Conservation (phyloP, 2,329 filamentous ascomycete genomes). For the Talaromyces sp. region DNA sequence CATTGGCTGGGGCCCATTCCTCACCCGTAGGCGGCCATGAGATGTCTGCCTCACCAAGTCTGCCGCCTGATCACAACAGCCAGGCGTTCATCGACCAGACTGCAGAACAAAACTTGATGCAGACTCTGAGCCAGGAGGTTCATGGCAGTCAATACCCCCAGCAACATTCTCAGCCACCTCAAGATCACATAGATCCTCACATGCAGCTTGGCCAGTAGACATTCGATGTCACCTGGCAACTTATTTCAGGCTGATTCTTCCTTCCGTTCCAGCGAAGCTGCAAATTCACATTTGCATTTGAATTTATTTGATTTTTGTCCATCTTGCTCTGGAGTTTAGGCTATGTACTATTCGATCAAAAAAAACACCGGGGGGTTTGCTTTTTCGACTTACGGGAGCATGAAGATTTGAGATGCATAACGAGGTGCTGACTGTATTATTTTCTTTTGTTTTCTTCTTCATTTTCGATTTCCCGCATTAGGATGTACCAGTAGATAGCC, state of each 20-base stretch:
- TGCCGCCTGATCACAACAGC: constrained; percentile 35
- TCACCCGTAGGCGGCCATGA: constrained; percentile 38
- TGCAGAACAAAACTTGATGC: constrained; percentile 47
- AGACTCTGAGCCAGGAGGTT: constrained; percentile 47
- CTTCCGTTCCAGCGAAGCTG: background rate
- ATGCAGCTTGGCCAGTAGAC: constrained; percentile 38
- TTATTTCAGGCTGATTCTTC: background rate
- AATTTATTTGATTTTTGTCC: background rate
- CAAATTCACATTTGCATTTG: background rate
- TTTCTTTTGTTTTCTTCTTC: background rate
- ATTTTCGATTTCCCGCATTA: background rate
- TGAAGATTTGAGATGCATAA: background rate
- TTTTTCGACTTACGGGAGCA: background rate
- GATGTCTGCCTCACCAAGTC: constrained; percentile 42
- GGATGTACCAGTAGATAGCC: background rate
- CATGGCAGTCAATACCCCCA: constrained; percentile 42
- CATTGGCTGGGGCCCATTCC: constrained; percentile 47
- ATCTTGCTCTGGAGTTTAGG: background rate
- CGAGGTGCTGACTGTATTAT: background rate
- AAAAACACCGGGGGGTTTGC: too few species aligned
- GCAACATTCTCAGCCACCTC: constrained; percentile 27
- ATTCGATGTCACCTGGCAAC: background rate
- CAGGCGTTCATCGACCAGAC: constrained; percentile 43
- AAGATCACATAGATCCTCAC: constrained; percentile 38
- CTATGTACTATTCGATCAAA: background rate